These are phyloP conservation scores for Sporormia fimetaria DNA, from an alignment of 495 filamentous ascomycete species.

Conservation along the genomic window DNA sequence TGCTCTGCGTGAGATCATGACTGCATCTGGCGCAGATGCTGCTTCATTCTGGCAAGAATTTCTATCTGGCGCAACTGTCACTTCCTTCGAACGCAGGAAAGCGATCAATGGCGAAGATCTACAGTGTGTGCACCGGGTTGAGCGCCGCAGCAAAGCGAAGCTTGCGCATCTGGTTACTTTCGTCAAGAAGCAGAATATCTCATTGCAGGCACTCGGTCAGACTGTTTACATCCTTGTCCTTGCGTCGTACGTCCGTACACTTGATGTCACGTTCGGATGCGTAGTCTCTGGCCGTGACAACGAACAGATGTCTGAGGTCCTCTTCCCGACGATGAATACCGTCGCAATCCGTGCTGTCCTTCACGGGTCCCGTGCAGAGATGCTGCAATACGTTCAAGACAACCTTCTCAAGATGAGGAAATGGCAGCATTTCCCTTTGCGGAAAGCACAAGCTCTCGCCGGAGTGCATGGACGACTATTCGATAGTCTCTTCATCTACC, in stretches of 20 bases:
- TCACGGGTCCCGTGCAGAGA: slow-evolving; percentile 48
- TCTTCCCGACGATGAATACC: slow-evolving; percentile 74
- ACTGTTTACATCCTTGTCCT: slow-evolving; percentile 55
- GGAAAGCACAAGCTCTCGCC: slow-evolving; percentile 45
- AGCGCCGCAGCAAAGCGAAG: slow-evolving; percentile 36
- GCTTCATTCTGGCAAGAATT: slow-evolving; percentile 49
- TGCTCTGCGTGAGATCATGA: slow-evolving; percentile 39
- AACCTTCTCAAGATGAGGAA: slow-evolving; percentile 39
- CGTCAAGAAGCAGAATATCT: slow-evolving; percentile 46
- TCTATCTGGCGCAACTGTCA: slow-evolving; percentile 38
- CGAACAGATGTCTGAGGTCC: slow-evolving; percentile 44
- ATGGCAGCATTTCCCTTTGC: slow-evolving; percentile 56
- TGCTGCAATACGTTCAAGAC: slow-evolving; percentile 53
- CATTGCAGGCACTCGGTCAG: slow-evolving; percentile 53
- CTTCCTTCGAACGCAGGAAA: slow-evolving; percentile 27
- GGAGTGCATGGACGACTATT: slow-evolving; percentile 26
- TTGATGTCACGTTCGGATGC: slow-evolving; percentile 60
- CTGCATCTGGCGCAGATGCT: slow-evolving; percentile 32
- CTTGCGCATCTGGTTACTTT: slow-evolving; percentile 36
- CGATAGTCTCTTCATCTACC: slow-evolving; percentile 63
- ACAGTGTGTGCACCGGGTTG: slow-evolving; percentile 34
- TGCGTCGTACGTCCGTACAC: slow-evolving; percentile 40
- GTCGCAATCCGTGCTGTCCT: slow-evolving; percentile 52
- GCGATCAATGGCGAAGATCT: not conserved
- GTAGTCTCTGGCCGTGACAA: slow-evolving; percentile 59